Evolutionary conservation across 768 basidiomycete genomes (phyloP).

Genomic region (Boletus reticulatus): DNA sequence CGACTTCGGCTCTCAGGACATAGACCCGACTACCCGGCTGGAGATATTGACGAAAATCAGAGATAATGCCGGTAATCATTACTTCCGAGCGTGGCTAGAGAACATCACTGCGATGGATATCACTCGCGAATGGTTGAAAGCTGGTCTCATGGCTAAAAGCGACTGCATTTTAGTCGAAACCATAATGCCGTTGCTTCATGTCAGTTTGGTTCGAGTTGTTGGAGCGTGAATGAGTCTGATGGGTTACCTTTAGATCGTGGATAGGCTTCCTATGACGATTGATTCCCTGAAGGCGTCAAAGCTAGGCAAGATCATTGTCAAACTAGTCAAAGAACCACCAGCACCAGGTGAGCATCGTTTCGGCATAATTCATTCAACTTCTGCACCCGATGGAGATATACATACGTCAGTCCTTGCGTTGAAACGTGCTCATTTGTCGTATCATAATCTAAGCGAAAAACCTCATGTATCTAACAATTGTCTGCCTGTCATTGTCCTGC

Average conservation of each 20-base stretch:
- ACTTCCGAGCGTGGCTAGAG: conserved; percentile 84
- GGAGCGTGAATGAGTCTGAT: conserved; percentile 17
- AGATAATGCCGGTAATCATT: conserved; percentile 82
- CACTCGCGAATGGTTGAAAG: conserved; percentile 79
- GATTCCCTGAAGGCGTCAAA: conserved; percentile 69
- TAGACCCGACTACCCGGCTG: conserved; percentile 61
- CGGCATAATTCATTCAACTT: conserved; percentile 13
- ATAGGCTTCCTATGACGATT: conserved; percentile 74
- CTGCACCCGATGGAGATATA: conserved; percentile 28
- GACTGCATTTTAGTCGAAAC: conserved; percentile 64
- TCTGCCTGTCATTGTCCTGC: conserved; percentile 40
- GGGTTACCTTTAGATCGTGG: conserved; percentile 55
- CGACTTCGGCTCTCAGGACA: conserved; percentile 60
- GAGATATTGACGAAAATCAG: conserved; percentile 81
- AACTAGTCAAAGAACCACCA: conserved; percentile 72
- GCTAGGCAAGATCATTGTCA: conserved; percentile 76
- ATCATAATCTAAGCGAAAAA: conserved; percentile 33
- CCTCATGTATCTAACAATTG: conserved; percentile 66
- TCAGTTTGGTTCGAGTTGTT: conserved; percentile 43
- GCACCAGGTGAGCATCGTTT: conserved; percentile 68
- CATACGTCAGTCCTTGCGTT: conserved; percentile 28
- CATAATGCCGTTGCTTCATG: conserved; percentile 84
- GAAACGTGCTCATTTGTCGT: conserved; percentile 31
- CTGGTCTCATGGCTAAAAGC: conserved; percentile 55
- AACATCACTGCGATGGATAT: conserved; percentile 74